Evolutionary conservation across 78 protist genomes (phyloP), one percentile per base, ranked within the genome.

Genomic region (Pigoraptor vietnamica): DNA sequence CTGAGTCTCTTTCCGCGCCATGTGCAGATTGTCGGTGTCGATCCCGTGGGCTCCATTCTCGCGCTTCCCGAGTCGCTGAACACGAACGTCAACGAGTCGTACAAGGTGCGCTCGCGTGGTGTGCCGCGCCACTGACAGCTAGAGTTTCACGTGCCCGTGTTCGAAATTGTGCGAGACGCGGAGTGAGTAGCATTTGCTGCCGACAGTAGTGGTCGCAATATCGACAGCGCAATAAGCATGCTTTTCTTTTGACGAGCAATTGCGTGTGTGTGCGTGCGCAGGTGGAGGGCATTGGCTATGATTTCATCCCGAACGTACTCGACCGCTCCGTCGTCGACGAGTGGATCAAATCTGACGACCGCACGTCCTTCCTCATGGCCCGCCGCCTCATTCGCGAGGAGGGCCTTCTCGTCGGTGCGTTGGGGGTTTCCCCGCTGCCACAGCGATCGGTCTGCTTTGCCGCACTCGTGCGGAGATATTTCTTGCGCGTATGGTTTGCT

Each of bases 211-310:
- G n/a, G n/a, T n/a, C n/a, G n/a, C n/a, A n/a, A n/a, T n/a, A n/a
- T n/a, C n/a, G n/a, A n/a, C n/a, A n/a, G n/a, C n/a, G n/a, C n/a
- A n/a, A n/a, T n/a, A n/a, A n/a, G n/a, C n/a, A n/a, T n/a, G n/a
- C n/a, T n/a, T n/a, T n/a, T n/a, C n/a, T n/a, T n/a, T n/a, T n/a
- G n/a, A n/a, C n/a, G n/a, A n/a, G 67, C 67, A 6, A 48, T 48
- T 48, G 67, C 14, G 67, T 48, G 67, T 48, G 67, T 48, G 6
- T 48, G 14, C 67, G 67, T 48, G 67, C 14, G 67, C 91, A 89
- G 81, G 96, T 98, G 38, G 98, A 97, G 90, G 99, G 99, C 81
- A 97, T 97, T 37, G 99, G 99, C 84, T 95, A 97, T 91, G 99
- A 95, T 90, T 98, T 98, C 79, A 95, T 97, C 56, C 98, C 98